Evolutionary conservation across 1,284 basidiomycete genomes (phyloP).

Genomic region (Boletellus deceptivus): DNA sequence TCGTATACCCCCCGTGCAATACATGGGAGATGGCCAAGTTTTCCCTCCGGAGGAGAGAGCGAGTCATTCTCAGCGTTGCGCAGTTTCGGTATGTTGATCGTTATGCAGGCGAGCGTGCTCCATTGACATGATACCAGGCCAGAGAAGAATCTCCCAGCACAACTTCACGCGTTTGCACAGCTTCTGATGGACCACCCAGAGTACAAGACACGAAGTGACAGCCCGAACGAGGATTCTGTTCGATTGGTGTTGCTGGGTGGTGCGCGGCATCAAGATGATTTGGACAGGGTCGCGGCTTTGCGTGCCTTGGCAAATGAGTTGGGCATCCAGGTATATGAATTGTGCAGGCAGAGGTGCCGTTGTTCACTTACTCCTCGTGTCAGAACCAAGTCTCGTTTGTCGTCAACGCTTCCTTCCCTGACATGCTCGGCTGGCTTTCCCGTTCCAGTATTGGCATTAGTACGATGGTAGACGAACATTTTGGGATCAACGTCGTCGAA

Average conservation of each 20-base stretch:
- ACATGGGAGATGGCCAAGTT: slow-evolving; percentile 71
- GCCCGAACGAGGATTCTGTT: slow-evolving; percentile 33
- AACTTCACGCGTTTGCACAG: slow-evolving; percentile 68
- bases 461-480: slow-evolving; percentile 99
- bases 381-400: slow-evolving; percentile 76
- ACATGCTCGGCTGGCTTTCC: slow-evolving; percentile 69
- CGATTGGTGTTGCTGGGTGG: slow-evolving; percentile 81
- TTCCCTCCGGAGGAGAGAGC: slow-evolving; percentile 58
- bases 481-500: slow-evolving; percentile 97
- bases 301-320: slow-evolving; percentile 61
- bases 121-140: slow-evolving; percentile 50
- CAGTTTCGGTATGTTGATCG: slow-evolving; percentile 76
- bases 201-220: slow-evolving; percentile 33
- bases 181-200: slow-evolving; percentile 64
- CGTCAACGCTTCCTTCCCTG: slow-evolving; percentile 79
- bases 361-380: slow-evolving; percentile 5
- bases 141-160: slow-evolving; percentile 91
- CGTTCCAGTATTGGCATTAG: slow-evolving; percentile 83
- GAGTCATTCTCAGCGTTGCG: slow-evolving; percentile 82
- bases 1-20: slow-evolving; percentile 93
- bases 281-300: slow-evolving; percentile 64
- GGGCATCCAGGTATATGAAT: slow-evolving; percentile 53
- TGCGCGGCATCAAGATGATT: slow-evolving; percentile 76
- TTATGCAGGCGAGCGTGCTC: background rate
- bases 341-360: background rate